phyloP scores from a whole-genome alignment of 2,329 filamentous ascomycete genomes.

The Colletotrichum cordylinicola region DNA sequence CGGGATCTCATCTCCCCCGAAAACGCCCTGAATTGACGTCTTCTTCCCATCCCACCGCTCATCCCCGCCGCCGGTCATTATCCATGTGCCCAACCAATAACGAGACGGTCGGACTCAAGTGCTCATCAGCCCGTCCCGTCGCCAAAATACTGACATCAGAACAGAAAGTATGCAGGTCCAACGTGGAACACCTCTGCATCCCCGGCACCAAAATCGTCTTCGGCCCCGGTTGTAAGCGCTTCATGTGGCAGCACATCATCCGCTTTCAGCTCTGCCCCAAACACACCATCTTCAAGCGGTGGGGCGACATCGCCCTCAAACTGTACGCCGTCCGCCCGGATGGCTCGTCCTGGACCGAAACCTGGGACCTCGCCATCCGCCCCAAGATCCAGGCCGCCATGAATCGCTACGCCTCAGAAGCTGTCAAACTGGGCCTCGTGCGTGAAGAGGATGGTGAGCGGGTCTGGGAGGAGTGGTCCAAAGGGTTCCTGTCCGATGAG shows the following conservation, averaged over 20 bases:
- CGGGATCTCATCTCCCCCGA: background rate
- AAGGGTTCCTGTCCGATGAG: background rate
- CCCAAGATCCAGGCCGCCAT: background rate
- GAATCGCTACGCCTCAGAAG: background rate
- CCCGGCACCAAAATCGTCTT: background rate
- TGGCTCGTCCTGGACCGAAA: background rate
- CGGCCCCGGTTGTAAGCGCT: background rate
- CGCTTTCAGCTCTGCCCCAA: background rate
- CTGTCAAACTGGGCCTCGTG: background rate
- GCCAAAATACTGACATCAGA: background rate
- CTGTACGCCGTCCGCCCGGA: background rate
- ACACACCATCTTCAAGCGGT: background rate
- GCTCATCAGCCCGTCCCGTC: background rate
- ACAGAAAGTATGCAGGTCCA: background rate
- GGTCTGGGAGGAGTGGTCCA: background rate
- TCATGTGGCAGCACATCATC: background rate
- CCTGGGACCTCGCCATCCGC: background rate
- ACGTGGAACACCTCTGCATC: background rate
- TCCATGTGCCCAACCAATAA: background rate
- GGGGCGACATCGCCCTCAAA: background rate
- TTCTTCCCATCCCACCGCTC: background rate
- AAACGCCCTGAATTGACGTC: background rate
- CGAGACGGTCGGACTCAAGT: background rate
- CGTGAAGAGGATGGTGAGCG: background rate
- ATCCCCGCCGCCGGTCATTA: background rate